Base-by-base conservation (phyloP, 352 stramenopile genomes). In the Phytophthora rubi region DNA sequence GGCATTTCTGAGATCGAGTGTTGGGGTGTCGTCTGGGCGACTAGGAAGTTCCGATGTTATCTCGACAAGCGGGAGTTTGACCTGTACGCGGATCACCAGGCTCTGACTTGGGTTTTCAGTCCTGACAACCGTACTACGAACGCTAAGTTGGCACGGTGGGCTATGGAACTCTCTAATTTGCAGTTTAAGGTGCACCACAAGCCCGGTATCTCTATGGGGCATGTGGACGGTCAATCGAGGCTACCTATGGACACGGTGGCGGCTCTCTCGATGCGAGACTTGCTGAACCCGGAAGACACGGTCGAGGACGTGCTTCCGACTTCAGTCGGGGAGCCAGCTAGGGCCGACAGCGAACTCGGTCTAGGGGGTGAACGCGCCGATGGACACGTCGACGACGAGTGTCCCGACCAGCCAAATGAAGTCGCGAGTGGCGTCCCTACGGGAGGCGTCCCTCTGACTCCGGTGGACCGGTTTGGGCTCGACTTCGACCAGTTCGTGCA, bases 151-250 rank as follows among this genome's bases (percentile, higher is more conserved):
- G 59, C 59, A 12, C 21, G 49, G 37, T 66, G 59, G 49, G 49
- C 23, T 3, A 59, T 59, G 23, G 23, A 26, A 26, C 23, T 26
- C 23, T 26, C 23, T 3, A 26, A 26, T 26, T 26, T 26, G 2
- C 59, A 53, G 30, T 59, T 59, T 16, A 59, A 59, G 18, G 48
- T 66, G 1, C 47, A 59, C n/a, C 59, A 59, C 16, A 59, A 59
- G 9, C 32, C 59, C 13, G 49, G 49, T 16, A 59, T 15, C 3
- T 18, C 42, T 5, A 59, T 66, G 48, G 49, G 35, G 1, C 59
- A 66, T 44, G 59, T 54, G 15, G 59, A 65, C 18, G 48, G 59
- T 30, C 15, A 59, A 15, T 53, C 35, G 4, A 33, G 47, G 18
- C 21, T 65, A 16, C 59, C 48, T 6, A 10, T 13, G 13, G 13